These are phyloP conservation scores for Auriscalpium orientale DNA, from an alignment of 768 basidiomycete species.

Conservation along the genomic window DNA sequence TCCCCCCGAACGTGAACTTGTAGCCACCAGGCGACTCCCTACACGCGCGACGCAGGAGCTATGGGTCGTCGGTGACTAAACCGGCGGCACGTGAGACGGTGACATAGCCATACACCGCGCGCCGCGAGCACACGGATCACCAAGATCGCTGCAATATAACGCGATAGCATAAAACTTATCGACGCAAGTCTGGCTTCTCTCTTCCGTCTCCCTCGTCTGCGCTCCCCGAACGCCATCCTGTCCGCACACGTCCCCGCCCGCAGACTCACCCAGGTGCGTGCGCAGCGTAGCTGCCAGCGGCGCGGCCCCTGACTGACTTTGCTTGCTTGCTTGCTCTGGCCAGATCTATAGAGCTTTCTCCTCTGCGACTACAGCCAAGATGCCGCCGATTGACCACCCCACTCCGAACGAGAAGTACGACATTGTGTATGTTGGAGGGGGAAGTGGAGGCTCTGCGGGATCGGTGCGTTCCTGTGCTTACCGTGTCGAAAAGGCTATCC, in stretches of 20 bases:
- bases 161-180: not conserved
- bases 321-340: too few relatives aligned
- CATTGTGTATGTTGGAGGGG: slow-evolving; percentile 85
- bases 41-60: too few relatives aligned
- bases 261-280: not conserved
- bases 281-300: not conserved
- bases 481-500: not conserved
- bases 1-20: too few relatives aligned
- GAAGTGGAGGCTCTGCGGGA: slow-evolving; percentile 86
- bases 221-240: not conserved
- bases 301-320: not conserved
- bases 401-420: slow-evolving; percentile 60
- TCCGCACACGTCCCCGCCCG: not conserved
- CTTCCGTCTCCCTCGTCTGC: not conserved
- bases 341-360: slow-evolving; percentile 43
- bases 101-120: too few relatives aligned
- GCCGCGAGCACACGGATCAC: not conserved
- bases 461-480: slow-evolving; percentile 48
- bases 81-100: too few relatives aligned
- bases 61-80: too few relatives aligned
- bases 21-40: too few relatives aligned
- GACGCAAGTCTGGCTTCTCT: not conserved
- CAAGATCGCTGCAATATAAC: not conserved
- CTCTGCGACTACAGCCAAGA: slow-evolving; percentile 33
- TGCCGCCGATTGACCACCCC: slow-evolving; percentile 69